Percentiles rank a stretch among this genome's conserved stretches.
phyloP scores from a whole-genome alignment of 2,329 filamentous ascomycete species.

The Cephalotrichum gorgonifer region DNA sequence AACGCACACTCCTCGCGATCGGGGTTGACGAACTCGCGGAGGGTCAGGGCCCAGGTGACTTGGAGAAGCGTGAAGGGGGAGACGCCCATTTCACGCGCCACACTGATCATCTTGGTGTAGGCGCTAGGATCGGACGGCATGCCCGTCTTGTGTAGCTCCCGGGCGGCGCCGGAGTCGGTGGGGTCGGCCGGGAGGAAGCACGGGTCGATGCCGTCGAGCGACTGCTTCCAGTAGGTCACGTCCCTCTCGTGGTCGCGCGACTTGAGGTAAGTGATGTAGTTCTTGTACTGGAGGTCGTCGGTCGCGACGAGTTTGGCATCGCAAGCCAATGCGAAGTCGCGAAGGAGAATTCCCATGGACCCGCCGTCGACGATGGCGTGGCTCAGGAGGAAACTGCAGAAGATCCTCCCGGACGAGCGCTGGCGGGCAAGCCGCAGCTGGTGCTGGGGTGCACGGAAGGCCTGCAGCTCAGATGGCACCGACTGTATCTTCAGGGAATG shows the following conservation, averaged over 20 bases:
- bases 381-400: neutral
- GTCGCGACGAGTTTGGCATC: neutral
- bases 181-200: slow-evolving; percentile 10
- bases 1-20: slow-evolving; percentile 37
- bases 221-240: slow-evolving; percentile 12
- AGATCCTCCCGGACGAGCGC: neutral
- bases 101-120: neutral
- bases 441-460: neutral
- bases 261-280: slow-evolving; percentile 12
- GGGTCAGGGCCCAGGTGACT: slow-evolving; percentile 38
- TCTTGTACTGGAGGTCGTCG: slow-evolving; percentile 5
- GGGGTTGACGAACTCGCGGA: slow-evolving; percentile 28
- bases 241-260: slow-evolving; percentile 6
- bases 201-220: slow-evolving; percentile 10
- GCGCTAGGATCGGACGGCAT: neutral
- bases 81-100: slow-evolving; percentile 15
- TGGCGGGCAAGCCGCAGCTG: neutral
- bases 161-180: neutral
- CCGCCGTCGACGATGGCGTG: slow-evolving; percentile 1
- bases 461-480: neutral
- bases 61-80: slow-evolving; percentile 41
- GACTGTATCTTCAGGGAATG: neutral
- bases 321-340: neutral
- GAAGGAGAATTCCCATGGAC: neutral
- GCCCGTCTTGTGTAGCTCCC: neutral